Evolutionary conservation across 2,329 filamentous ascomycete genomes (phyloP).

Genomic region (Diplodia seriata): DNA sequence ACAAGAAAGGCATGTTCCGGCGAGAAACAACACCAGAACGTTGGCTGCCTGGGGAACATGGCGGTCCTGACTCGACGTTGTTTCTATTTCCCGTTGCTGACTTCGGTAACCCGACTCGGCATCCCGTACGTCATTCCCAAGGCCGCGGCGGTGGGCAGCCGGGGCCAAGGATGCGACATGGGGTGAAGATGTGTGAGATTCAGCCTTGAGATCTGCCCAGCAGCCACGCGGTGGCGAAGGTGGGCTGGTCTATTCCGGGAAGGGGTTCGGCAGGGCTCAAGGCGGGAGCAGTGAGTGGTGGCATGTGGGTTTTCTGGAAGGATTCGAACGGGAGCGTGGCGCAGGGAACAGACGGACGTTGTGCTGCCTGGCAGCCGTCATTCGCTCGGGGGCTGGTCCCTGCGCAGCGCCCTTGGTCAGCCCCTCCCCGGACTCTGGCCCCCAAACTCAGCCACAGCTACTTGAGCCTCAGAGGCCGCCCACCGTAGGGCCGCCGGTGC

Average conservation of each 20-base stretch:
- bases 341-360: background rate
- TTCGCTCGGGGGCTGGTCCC: background rate
- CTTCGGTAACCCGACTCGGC: background rate
- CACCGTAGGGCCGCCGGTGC: background rate
- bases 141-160: background rate
- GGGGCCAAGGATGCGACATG: background rate
- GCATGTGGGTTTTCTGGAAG: slow-evolving; percentile 2
- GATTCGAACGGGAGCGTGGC: background rate
- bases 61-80: background rate
- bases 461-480: slow-evolving; percentile 14
- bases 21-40: background rate
- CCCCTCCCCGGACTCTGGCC: background rate
- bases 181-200: background rate
- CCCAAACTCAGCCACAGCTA: slow-evolving; percentile 3
- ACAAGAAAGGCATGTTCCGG: background rate
- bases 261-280: background rate
- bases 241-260: background rate
- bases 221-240: slow-evolving; percentile 9
- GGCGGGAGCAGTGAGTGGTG: background rate
- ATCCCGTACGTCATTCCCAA: slow-evolving; percentile 5
- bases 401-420: background rate
- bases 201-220: background rate
- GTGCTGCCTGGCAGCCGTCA: background rate
- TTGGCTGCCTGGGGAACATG: background rate
- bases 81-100: slow-evolving; percentile 1